Percentiles rank a stretch among this genome's conserved stretches.
Evolutionary conservation across 805 yeast genomes (phyloP).

Genomic region (Yarrowia sp.): DNA sequence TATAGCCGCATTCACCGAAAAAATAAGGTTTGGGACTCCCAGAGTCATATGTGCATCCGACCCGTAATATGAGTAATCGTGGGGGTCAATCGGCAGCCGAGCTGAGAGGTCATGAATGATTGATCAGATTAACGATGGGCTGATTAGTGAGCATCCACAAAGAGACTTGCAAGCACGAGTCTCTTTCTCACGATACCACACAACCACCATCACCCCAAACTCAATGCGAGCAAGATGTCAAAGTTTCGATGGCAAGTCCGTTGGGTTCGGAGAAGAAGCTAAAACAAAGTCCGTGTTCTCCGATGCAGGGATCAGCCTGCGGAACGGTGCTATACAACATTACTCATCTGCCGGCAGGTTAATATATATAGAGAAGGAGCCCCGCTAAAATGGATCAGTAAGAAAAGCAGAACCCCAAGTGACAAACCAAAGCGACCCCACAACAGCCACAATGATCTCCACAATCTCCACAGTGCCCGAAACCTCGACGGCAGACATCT

Average conservation of each 20-base stretch:
- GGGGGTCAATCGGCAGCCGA: too few species aligned
- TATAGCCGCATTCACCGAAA: slow-evolving; percentile 6
- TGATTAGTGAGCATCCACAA: too few species aligned
- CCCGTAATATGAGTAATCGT: neutral
- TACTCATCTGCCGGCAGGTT: slow-evolving; percentile 2
- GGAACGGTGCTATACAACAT: slow-evolving; percentile 15
- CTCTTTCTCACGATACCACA: too few species aligned
- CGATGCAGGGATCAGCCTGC: slow-evolving; percentile 36
- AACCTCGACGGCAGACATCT: slow-evolving; percentile 29
- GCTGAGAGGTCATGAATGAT: too few species aligned
- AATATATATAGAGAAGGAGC: slow-evolving; percentile 2
- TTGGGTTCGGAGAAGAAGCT: neutral
- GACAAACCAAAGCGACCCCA: neutral
- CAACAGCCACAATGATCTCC: neutral
- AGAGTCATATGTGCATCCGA: slow-evolving; percentile 1
- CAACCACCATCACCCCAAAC: neutral
- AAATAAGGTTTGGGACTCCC: neutral
- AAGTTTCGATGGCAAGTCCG: neutral
- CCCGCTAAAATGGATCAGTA: neutral
- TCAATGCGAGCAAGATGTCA: neutral
- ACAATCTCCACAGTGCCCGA: slow-evolving; percentile 7
- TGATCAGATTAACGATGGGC: too few species aligned
- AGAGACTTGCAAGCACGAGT: too few species aligned
- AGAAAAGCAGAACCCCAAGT: neutral
- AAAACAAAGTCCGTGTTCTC: slow-evolving; percentile 15